Evolutionary conservation across 805 yeast genomes (phyloP).

Genomic region (Torulaspora microellipsoides): DNA sequence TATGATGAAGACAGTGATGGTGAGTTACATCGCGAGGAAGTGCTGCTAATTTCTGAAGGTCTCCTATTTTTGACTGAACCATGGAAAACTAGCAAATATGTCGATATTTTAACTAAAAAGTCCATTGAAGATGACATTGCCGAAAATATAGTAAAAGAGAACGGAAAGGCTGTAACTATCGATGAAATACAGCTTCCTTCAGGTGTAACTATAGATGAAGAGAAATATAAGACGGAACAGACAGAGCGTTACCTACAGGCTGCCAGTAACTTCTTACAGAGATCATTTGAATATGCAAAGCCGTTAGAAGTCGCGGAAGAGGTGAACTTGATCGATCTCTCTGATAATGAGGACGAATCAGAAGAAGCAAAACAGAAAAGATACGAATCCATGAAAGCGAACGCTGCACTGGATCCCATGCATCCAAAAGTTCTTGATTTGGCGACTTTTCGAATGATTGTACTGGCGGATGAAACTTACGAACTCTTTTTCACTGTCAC

Average conservation of each 20-base stretch:
- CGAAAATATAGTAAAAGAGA: constrained; percentile 45
- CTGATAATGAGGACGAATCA: constrained; percentile 35
- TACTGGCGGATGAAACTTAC: constrained; percentile 89
- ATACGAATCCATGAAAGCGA: constrained; percentile 46
- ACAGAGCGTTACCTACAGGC: constrained; percentile 80
- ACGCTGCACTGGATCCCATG: constrained; percentile 77
- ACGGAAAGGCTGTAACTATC: constrained; percentile 28
- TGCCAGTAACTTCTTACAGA: constrained; percentile 77
- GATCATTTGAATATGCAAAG: constrained; percentile 87
- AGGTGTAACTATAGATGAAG: constrained; percentile 59
- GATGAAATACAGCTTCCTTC: constrained; percentile 49
- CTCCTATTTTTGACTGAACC: constrained; percentile 76
- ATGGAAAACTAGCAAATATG: constrained; percentile 66
- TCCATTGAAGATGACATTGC: constrained; percentile 66
- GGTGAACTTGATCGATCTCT: constrained; percentile 40
- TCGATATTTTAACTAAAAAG: constrained; percentile 60
- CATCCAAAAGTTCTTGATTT: constrained; percentile 69
- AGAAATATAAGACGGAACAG: constrained; percentile 57
- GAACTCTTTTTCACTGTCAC: constrained; percentile 77
- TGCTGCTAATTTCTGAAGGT: constrained; percentile 83
- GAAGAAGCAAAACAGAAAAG: constrained; percentile 26
- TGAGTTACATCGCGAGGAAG: constrained; percentile 68
- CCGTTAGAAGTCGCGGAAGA: constrained; percentile 49
- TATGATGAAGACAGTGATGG: constrained; percentile 62
- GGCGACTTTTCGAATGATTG: constrained; percentile 91